phyloP scores from a whole-genome alignment of 1,139 yeast genomes.

The Lipomyces yarrowii region DNA sequence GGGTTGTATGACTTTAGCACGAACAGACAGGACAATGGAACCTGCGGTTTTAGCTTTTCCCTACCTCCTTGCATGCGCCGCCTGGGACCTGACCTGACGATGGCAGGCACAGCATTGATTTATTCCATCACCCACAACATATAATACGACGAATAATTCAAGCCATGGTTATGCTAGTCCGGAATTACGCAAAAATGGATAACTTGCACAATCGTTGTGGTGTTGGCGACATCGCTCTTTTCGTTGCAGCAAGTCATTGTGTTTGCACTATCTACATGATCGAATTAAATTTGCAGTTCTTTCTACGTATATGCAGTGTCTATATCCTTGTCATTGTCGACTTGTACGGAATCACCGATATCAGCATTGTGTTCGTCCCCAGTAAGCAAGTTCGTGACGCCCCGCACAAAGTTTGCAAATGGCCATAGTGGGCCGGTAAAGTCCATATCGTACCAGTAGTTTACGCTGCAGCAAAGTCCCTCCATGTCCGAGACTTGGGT shows the following conservation, averaged over 20 bases:
- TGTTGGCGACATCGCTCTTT: background rate
- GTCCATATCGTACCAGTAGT: slow-evolving; percentile 45
- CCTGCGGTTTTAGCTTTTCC: background rate
- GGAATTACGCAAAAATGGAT: background rate
- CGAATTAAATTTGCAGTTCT: background rate
- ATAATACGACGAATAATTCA: background rate
- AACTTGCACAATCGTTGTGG: background rate
- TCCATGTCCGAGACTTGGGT: slow-evolving; percentile 36
- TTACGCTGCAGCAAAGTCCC: slow-evolving; percentile 42
- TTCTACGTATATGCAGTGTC: background rate
- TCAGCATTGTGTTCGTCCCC: background rate
- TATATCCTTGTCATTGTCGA: background rate
- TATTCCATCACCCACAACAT: background rate
- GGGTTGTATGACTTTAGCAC: background rate
- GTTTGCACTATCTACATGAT: background rate
- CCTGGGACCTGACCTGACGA: background rate
- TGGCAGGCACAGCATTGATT: too few species aligned
- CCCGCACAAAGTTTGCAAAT: slow-evolving; percentile 19
- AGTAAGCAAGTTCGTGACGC: background rate
- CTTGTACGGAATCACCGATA: background rate
- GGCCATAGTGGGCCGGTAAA: slow-evolving; percentile 30
- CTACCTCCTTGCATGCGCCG: slow-evolving; percentile 1
- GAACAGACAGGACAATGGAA: background rate
- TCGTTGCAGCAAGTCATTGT: background rate
- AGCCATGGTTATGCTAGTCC: background rate